phyloP scores from a whole-genome alignment of 2,329 filamentous ascomycete species.

The Fusarium coicis region DNA sequence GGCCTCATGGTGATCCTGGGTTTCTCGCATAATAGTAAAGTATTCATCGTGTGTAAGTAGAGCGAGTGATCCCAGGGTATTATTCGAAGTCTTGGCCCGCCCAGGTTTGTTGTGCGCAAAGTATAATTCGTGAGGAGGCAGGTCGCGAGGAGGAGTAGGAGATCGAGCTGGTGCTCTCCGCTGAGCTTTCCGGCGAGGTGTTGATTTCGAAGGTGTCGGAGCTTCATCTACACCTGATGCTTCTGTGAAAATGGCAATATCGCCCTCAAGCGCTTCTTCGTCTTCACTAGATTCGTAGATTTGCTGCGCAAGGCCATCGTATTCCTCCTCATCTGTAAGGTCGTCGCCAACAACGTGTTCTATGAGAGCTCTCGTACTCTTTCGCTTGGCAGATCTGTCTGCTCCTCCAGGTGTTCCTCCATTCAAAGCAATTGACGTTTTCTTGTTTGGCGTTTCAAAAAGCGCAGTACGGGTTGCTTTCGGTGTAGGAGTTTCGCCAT shows the following conservation, averaged over 20 bases:
- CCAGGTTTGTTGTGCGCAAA: conserved; percentile 92
- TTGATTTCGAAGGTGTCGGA: conserved; percentile 59
- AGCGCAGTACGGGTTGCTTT: conserved; percentile 48
- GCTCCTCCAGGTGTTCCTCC: conserved; percentile 74
- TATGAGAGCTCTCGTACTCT: conserved; percentile 82
- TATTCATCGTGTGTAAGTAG: conserved; percentile 94
- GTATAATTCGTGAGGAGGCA: conserved; percentile 90
- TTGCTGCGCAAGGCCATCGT: conserved; percentile 73
- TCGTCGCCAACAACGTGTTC: conserved; percentile 74
- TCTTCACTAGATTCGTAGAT: conserved; percentile 72
- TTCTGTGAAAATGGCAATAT: conserved; percentile 26
- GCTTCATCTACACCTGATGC: conserved; percentile 48
- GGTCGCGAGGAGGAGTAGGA: conserved; percentile 81
- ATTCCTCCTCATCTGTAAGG: conserved; percentile 78
- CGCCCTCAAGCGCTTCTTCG: conserved; percentile 53
- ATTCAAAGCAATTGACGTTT: conserved; percentile 44
- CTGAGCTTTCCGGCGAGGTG: conserved; percentile 41
- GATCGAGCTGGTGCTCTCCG: conserved; percentile 60
- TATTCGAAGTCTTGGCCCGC: conserved; percentile 84
- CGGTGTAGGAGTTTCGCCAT: conserved; percentile 51
- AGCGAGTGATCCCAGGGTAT: conserved; percentile 78
- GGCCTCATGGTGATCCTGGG: conserved; percentile 73
- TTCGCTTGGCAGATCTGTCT: conserved; percentile 86
- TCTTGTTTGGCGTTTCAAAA: conserved; percentile 54
- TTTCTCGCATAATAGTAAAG: conserved; percentile 72